Conservation (phyloP, 208 protist species). For the Trypanosoma theileri region DNA sequence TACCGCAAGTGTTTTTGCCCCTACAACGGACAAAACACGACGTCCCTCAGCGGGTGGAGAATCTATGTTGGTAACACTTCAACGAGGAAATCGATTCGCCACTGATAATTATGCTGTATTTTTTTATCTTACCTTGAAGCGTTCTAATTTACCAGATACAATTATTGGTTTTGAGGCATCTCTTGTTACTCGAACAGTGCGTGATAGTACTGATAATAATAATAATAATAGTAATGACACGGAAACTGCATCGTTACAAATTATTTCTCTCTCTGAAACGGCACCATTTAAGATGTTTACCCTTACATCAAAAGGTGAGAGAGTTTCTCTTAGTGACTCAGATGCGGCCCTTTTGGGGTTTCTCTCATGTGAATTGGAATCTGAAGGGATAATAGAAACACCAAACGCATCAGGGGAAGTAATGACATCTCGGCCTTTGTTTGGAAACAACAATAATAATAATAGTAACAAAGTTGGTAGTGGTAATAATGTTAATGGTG, state of each 20-base stretch:
- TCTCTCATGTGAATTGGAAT: conserved; percentile 15
- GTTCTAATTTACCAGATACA: background rate
- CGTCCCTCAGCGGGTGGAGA: background rate
- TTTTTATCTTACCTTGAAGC: conserved; percentile 21
- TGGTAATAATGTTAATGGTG: background rate
- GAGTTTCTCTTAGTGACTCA: background rate
- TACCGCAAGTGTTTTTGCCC: no score
- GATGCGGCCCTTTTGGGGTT: conserved; percentile 1
- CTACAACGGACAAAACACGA: background rate
- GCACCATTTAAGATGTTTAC: conserved; percentile 10
- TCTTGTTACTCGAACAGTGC: background rate
- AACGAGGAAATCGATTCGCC: conserved; percentile 23
- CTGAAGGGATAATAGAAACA: no score
- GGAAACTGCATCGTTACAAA: background rate
- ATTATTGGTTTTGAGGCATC: conserved; percentile 19
- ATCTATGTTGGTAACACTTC: background rate
- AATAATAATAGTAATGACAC: background rate
- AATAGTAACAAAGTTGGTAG: no score
- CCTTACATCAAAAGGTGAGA: background rate
- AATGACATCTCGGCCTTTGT: no score
- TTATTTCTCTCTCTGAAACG: background rate
- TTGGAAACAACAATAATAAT: no score
- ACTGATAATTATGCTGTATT: conserved; percentile 32
- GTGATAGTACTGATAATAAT: background rate
- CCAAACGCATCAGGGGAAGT: no score